Evolutionary conservation across 257 asterid genomes (phyloP).

Genomic region (Ophiorrhiza pumila): DNA sequence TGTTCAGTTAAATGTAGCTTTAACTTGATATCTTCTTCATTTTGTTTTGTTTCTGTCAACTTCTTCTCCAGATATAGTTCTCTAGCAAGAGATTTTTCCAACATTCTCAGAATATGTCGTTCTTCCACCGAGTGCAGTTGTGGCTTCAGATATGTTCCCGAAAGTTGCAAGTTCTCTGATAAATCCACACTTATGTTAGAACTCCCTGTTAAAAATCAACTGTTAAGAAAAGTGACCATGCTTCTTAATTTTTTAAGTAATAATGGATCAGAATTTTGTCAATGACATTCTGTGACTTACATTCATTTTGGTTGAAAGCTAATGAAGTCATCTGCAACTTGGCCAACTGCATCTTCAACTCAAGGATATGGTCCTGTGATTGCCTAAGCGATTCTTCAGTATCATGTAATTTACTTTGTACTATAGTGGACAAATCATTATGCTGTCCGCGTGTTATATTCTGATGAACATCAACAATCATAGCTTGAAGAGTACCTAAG

Average conservation of each 20-base stretch:
- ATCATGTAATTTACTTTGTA: slow-evolving; percentile 47
- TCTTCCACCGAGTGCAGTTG: slow-evolving; percentile 46
- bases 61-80: slow-evolving; percentile 84
- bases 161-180: slow-evolving; percentile 32
- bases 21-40: slow-evolving; percentile 68
- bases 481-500: slow-evolving; percentile 44
- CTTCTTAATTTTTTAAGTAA: background rate
- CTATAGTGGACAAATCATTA: slow-evolving; percentile 27
- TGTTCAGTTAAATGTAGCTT: slow-evolving; percentile 62
- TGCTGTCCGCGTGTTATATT: slow-evolving; percentile 39
- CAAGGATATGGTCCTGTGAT: slow-evolving; percentile 57
- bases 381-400: slow-evolving; percentile 54
- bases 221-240: background rate
- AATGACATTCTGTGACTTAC: slow-evolving; percentile 38
- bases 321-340: slow-evolving; percentile 82
- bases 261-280: background rate
- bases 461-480: slow-evolving; percentile 36
- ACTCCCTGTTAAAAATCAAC: slow-evolving; percentile 40
- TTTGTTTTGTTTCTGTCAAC: slow-evolving; percentile 50
- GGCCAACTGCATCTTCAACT: slow-evolving; percentile 68
- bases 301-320: slow-evolving; percentile 51
- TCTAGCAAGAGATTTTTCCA: slow-evolving; percentile 66
- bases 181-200: slow-evolving; percentile 34
- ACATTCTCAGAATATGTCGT: slow-evolving; percentile 57
- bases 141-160: slow-evolving; percentile 38